Base-by-base conservation (phyloP, 164 flowering plant genomes). In the Magnolia sinica region DNA sequence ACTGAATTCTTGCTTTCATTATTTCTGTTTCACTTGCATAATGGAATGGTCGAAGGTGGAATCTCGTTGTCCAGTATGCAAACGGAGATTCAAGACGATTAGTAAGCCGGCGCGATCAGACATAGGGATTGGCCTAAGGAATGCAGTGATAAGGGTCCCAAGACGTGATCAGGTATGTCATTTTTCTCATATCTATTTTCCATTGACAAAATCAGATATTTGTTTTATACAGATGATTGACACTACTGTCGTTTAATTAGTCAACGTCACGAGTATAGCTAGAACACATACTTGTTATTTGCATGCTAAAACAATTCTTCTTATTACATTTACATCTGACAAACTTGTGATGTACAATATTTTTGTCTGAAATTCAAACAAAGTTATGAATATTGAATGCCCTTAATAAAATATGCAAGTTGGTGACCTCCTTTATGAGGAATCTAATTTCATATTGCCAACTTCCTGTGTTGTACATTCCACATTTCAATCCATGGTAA, bases 1-100 rank as follows among this genome's bases (percentile, higher is more conserved):
- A n/a, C 82, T 96, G 22, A 81, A 89, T 78, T 96, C 93, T 66
- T 96, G 99, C 84, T 82, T 83, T 79, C 99, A 96, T 79, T 93
- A 87, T 73, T 96, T 94, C 75, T 96, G 99, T 77, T 96, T 90
- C 74, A 79, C 87, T 65, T 96, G 99, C 86, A 95, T 96, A 70
- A 87, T 91, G 89, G 98, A 92, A 79, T 96, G 99, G 99, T 91
- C 98, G 22, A 95, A 94, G 81, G 98, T 94, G 78, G 99, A 96
- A 85, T 89, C 98, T 55, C 97, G 98, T 50, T 96, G 99, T 82
- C 99, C 99, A 1, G 76, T 93, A 55, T 96, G 99, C 85, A 96
- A 95, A 85, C 98, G 92, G 81, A 88, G 98, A 79, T 93, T 96
- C 77, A 58, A 64, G 70, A 87, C 96, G 18, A 92, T 96, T 65